Conservation (phyloP, 139 green algal species). For the Tetraselmis chui region DNA sequence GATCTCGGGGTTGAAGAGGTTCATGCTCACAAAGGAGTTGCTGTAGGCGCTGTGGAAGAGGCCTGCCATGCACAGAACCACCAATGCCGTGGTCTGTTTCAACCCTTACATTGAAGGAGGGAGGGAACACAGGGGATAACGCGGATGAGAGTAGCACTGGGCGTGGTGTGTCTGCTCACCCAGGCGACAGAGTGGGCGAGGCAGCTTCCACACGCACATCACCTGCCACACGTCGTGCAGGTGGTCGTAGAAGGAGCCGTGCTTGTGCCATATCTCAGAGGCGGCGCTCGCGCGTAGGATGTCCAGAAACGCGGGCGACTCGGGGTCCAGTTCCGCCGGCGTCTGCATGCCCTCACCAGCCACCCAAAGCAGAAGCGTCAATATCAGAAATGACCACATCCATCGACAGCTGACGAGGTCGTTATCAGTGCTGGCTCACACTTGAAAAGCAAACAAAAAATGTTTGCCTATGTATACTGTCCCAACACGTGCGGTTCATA, state of each 20-base stretch:
- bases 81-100: background rate
- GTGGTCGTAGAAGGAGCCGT: conserved; percentile 5
- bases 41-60: conserved; percentile 1
- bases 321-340: background rate
- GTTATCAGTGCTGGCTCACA: no score
- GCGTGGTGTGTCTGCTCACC: background rate
- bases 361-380: no score
- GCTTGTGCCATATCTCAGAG: conserved; percentile 2
- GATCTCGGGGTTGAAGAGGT: background rate
- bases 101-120: no score
- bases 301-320: background rate
- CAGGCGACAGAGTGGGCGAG: background rate
- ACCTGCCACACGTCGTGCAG: conserved; percentile 5
- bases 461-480: background rate
- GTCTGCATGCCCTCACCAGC: no score
- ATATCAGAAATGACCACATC: no score
- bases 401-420: no score
- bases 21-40: conserved; percentile 4
- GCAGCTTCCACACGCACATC: background rate
- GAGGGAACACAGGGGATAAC: no score
- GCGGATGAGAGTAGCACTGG: background rate
- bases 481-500: background rate
- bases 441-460: background rate
- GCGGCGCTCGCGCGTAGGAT: background rate
- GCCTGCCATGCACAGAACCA: background rate